Evolutionary conservation across 495 filamentous ascomycete genomes (phyloP).

Genomic region (Xylaria castorea): DNA sequence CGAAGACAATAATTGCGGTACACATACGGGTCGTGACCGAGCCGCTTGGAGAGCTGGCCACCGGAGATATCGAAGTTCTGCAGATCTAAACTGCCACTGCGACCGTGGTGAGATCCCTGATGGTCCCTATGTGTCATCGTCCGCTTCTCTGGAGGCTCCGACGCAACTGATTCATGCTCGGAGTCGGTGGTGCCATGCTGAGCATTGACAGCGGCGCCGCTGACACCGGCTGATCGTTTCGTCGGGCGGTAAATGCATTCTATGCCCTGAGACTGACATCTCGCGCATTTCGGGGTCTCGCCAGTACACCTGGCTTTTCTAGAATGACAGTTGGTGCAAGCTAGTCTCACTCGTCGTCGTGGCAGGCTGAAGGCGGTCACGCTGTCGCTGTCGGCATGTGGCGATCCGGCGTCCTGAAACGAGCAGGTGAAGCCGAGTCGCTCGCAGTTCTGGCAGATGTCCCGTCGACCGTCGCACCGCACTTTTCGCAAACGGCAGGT

Average conservation of each 20-base stretch:
- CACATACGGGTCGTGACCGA: conserved; percentile 39
- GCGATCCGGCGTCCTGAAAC: conserved; percentile 49
- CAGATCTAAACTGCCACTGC: conserved; percentile 31
- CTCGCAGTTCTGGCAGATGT: conserved; percentile 56
- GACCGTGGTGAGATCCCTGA: conserved; percentile 38
- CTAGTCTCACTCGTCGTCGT: conserved; percentile 55
- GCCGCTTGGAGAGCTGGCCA: conserved; percentile 21
- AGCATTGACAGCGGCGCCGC: conserved; percentile 25
- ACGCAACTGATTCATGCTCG: conserved; percentile 40
- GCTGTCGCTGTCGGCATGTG: conserved; percentile 40
- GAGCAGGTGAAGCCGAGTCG: conserved; percentile 57
- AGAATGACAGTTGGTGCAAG: conserved; percentile 56
- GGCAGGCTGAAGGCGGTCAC: conserved; percentile 48
- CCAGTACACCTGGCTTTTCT: conserved; percentile 58
- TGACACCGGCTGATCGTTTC: conserved; percentile 46
- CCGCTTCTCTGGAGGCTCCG: conserved; percentile 43
- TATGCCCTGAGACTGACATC: conserved; percentile 54
- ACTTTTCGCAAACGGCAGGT: conserved; percentile 59
- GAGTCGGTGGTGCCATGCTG: conserved; percentile 41
- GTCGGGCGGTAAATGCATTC: conserved; percentile 57
- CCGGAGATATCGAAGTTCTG: conserved; percentile 29
- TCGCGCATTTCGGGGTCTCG: conserved; percentile 53
- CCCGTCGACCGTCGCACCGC: conserved; percentile 55
- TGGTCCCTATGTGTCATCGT: conserved; percentile 39
- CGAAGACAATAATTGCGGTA: conserved; percentile 12